Base-by-base conservation (phyloP, 1,284 basidiomycete genomes). In the Xerocomus nothofagi region DNA sequence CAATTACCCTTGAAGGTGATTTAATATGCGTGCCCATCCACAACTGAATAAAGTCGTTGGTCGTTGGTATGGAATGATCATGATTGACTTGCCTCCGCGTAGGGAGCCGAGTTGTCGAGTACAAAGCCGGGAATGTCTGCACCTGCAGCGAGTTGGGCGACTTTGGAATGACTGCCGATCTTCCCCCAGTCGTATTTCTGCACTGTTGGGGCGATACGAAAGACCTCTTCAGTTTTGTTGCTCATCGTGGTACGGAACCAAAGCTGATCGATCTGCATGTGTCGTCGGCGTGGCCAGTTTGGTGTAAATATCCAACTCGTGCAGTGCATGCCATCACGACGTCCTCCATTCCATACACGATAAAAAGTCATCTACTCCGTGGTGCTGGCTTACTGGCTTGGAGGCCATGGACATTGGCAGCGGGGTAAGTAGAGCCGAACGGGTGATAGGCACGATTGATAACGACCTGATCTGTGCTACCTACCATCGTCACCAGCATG, bases 21-120 rank as follows among this genome's bases (percentile, higher is more conserved):
- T 81, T 91, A 1, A 91, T 81, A 65, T 99, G 97, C 0, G 97
- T 98, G 15, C 97, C 97, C 96, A 99, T 99, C 97, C 97, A 99
- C 38, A 97, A 74, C 92, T 96, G 61, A 44, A 45, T 27, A 32
- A 38, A 32, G 39, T 50, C 15, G 15, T 48, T 40, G 57, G n/a
- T 26, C 9, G n/a, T 17, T 17, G 23, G 10, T 32, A 32, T 29
- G 44, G 18, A 34, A 48, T 14, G 24, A 27, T 27, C 42, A 39
- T 57, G 11, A 17, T 37, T 29, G 36, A 58, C 69, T 42, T 62
- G 79, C 81, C 73, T 83, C 81, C 26, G 81, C 82, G 59, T 83
- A 84, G 9, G 79, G 77, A 17, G 67, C 59, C 11, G 63, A 62
- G 47, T 76, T 69, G 49, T 80, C 71, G 36, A 81, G 65, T 1